phyloP scores from a whole-genome alignment of 768 basidiomycete species.

The Auriscalpium orientale region DNA sequence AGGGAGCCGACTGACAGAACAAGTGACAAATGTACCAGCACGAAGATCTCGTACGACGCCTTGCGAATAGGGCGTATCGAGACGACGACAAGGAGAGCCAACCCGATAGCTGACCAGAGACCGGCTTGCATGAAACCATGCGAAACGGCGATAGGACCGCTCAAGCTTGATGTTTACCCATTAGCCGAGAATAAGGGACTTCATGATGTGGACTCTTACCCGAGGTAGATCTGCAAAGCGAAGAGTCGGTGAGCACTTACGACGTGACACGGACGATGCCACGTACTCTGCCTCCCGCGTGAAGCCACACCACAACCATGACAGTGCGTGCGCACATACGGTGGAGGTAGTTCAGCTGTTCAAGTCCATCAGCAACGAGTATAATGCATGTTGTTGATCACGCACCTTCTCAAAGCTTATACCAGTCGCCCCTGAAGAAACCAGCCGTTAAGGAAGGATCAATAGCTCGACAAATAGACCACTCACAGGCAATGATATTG shows the following conservation, averaged over 20 bases:
- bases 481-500: conserved; percentile 39
- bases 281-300: not conserved
- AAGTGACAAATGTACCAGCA: conserved; percentile 37
- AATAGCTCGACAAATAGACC: too few species aligned
- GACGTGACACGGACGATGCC: too few species aligned
- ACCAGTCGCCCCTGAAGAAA: conserved; percentile 23
- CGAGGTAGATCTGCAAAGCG: not conserved
- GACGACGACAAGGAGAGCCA: conserved; percentile 38
- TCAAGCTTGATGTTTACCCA: not conserved
- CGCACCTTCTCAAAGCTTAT: conserved; percentile 40
- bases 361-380: not conserved
- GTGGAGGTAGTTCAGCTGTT: not conserved
- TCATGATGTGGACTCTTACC: not conserved
- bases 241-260: too few species aligned
- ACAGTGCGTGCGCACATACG: conserved; percentile 1
- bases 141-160: not conserved
- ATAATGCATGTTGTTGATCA: conserved; percentile 4
- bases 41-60: conserved; percentile 44
- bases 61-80: conserved; percentile 43
- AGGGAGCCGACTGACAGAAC: conserved; percentile 27
- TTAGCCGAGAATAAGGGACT: too few species aligned
- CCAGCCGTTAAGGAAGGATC: too few species aligned
- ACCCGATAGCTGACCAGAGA: conserved; percentile 28
- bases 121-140: conserved; percentile 25
- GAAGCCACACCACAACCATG: conserved; percentile 1